Evolutionary conservation across 2,329 filamentous ascomycete genomes (phyloP).

Genomic region (Fusarium buxicola): DNA sequence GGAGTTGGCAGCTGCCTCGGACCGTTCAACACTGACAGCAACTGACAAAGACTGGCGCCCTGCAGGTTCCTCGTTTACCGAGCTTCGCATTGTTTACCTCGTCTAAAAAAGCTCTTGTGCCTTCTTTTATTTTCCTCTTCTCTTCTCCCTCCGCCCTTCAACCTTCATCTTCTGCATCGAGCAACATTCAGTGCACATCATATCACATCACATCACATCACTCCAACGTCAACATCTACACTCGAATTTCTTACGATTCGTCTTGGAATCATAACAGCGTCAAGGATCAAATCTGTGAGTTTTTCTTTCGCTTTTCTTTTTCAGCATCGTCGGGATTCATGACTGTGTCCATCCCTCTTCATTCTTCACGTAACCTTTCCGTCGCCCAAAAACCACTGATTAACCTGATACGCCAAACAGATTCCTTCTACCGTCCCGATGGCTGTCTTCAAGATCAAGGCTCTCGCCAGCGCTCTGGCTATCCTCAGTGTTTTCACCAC

Average conservation of each 20-base stretch:
- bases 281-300: conserved; percentile 32
- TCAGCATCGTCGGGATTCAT: neutral
- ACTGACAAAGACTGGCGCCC: conserved; percentile 17
- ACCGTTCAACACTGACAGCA: conserved; percentile 19
- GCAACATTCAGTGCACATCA: conserved; percentile 21
- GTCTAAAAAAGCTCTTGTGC: conserved; percentile 21
- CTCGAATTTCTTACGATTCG: conserved; percentile 5
- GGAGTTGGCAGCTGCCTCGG: neutral
- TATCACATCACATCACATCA: no score
- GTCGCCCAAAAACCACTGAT: neutral
- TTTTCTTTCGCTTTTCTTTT: neutral
- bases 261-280: conserved; percentile 12
- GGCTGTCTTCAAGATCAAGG: conserved; percentile 47
- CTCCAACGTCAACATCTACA: conserved; percentile 15
- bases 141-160: conserved; percentile 17
- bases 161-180: conserved; percentile 3
- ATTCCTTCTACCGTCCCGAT: conserved; percentile 39
- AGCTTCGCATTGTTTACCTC: conserved; percentile 29
- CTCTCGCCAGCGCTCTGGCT: conserved; percentile 40
- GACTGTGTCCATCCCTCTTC: conserved; percentile 3
- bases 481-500: conserved; percentile 38
- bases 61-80: conserved; percentile 5
- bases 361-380: neutral
- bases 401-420: conserved; percentile 17
- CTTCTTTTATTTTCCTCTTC: conserved; percentile 10